These are phyloP conservation scores for Penicillium sp. DNA, from an alignment of 2,329 filamentous ascomycete species.

Conservation along the genomic window DNA sequence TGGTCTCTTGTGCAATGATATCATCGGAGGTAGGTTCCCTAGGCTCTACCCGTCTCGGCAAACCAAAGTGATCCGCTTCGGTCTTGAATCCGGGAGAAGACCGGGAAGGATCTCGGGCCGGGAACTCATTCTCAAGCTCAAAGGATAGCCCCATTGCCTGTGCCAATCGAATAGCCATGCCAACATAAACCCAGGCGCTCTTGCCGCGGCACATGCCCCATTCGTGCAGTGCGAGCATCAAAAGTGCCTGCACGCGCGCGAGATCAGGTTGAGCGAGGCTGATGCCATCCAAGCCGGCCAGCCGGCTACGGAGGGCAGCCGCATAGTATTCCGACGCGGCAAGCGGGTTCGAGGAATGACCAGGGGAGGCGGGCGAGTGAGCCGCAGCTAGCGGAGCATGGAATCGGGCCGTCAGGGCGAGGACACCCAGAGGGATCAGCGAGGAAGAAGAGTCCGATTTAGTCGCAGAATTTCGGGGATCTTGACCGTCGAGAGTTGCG, in stretches of 20 bases:
- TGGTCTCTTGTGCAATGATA: slow-evolving; percentile 56
- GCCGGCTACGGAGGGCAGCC: slow-evolving; percentile 50
- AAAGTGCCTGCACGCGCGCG: slow-evolving; percentile 54
- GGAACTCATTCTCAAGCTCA: slow-evolving; percentile 50
- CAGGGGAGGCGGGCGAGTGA: slow-evolving; percentile 49
- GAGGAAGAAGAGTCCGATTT: slow-evolving; percentile 44
- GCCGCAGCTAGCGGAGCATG: slow-evolving; percentile 52
- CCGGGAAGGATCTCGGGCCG: slow-evolving; percentile 46
- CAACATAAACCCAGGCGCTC: slow-evolving; percentile 54
- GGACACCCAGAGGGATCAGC: slow-evolving; percentile 56
- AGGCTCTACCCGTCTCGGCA: slow-evolving; percentile 34
- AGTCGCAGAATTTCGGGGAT: slow-evolving; percentile 30
- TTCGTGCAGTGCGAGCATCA: slow-evolving; percentile 60
- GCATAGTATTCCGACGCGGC: slow-evolving; percentile 58
- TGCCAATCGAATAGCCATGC: slow-evolving; percentile 48
- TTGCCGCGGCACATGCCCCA: slow-evolving; percentile 58
- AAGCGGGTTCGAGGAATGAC: slow-evolving; percentile 49
- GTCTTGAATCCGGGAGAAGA: slow-evolving; percentile 37
- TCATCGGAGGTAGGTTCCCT: slow-evolving; percentile 46
- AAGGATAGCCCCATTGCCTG: slow-evolving; percentile 49
- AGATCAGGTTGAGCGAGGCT: slow-evolving; percentile 47
- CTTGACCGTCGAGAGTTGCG: slow-evolving; percentile 23
- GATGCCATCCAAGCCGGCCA: slow-evolving; percentile 47
- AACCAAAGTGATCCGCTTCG: slow-evolving; percentile 42
- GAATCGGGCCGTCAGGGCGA: slow-evolving; percentile 58